phyloP scores from a whole-genome alignment of 179 eudicot genomes.

The Amaranthus tricolor region DNA sequence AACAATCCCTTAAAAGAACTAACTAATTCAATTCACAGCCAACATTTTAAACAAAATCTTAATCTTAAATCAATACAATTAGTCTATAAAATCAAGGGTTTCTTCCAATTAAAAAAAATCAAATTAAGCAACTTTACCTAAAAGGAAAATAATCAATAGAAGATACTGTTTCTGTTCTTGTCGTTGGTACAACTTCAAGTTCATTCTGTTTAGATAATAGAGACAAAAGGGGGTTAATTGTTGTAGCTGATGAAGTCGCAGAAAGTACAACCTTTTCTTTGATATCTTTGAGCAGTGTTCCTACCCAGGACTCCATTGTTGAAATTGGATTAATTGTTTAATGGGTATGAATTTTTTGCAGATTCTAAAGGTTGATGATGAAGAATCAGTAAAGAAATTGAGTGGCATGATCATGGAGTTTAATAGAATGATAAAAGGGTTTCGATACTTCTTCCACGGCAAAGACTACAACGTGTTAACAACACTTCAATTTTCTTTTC shows the following conservation, averaged over 20 bases:
- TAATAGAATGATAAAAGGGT: not conserved
- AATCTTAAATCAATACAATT: not conserved
- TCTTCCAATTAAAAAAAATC: not conserved
- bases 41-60: not conserved
- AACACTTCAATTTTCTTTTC: not conserved
- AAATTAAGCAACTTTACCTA: conserved; percentile 16
- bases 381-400: conserved; percentile 5
- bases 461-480: conserved; percentile 20
- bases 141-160: conserved; percentile 32
- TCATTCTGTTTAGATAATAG: conserved; percentile 10
- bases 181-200: conserved; percentile 1
- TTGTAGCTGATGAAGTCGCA: conserved; percentile 12
- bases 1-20: not conserved
- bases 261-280: conserved; percentile 30
- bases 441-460: conserved; percentile 3
- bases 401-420: conserved; percentile 26
- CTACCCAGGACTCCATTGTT: conserved; percentile 35
- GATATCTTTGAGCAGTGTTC: conserved; percentile 26
- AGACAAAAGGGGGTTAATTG: not conserved
- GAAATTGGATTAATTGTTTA: conserved; percentile 9
- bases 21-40: conserved; percentile 3
- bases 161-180: not conserved
- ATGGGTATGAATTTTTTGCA: conserved; percentile 11
- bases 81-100: not conserved
- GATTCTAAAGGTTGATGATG: conserved; percentile 15